Percentiles rank a stretch among this genome's conserved stretches.
Evolutionary conservation across 768 basidiomycete species (phyloP).

Genomic region (Kwoniella heveanensis): DNA sequence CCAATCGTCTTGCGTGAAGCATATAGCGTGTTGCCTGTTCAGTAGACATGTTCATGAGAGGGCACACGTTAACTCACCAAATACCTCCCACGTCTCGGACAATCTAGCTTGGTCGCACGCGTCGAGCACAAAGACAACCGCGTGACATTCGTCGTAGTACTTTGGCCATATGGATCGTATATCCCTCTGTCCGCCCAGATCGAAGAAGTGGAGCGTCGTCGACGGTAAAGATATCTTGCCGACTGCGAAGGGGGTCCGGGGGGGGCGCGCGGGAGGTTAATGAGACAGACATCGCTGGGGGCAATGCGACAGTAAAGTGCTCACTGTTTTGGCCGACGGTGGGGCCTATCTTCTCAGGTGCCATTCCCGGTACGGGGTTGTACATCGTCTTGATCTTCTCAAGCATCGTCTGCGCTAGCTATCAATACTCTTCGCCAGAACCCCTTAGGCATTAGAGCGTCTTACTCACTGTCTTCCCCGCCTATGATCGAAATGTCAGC

Average conservation of each 20-base stretch:
- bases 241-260: no score
- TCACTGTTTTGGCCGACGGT: conserved; percentile 97
- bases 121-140: conserved; percentile 93
- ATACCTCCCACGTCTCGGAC: conserved; percentile 94
- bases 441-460: conserved; percentile 5
- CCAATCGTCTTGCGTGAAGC: no score
- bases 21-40: no score
- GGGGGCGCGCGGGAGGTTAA: no score
- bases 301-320: conserved; percentile 49
- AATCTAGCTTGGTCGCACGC: conserved; percentile 83
- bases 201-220: conserved; percentile 94
- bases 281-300: no score
- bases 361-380: conserved; percentile 80
- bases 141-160: conserved; percentile 96
- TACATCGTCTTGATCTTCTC: conserved; percentile 94
- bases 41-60: not conserved
- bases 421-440: not conserved
- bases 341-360: conserved; percentile 89
- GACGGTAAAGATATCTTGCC: conserved; percentile 92
- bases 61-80: conserved; percentile 72
- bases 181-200: conserved; percentile 90
- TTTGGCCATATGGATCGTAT: conserved; percentile 89
- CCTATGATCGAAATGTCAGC: conserved; percentile 27
- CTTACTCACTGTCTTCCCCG: conserved; percentile 47
- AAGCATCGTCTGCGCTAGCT: conserved; percentile 67